Evolutionary conservation across 257 asterid genomes (phyloP).

Genomic region (Capsicum rhomboideum): DNA sequence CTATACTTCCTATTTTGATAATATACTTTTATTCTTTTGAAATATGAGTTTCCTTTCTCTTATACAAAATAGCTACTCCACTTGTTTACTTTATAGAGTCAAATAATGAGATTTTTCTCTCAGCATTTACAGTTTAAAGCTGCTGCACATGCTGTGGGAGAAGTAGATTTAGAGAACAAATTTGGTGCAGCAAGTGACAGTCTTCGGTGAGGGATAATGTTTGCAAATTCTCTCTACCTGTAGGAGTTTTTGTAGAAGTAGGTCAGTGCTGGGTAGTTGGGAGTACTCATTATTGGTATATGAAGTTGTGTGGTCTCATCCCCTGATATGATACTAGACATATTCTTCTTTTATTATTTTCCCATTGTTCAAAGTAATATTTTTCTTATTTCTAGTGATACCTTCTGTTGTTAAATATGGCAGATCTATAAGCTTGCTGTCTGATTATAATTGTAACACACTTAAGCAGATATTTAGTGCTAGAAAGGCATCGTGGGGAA

Average conservation of each 20-base stretch:
- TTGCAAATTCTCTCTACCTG: slow-evolving; percentile 87
- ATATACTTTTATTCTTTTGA: neutral
- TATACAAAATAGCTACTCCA: neutral
- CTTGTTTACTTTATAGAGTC: neutral
- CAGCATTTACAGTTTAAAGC: slow-evolving; percentile 59
- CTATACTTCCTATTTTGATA: neutral
- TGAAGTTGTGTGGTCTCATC: neutral
- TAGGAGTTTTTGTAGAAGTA: slow-evolving; percentile 11
- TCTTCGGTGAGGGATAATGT: slow-evolving; percentile 93
- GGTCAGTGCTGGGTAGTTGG: neutral
- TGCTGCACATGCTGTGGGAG: slow-evolving; percentile 95
- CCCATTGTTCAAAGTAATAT: neutral
- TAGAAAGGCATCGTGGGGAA: neutral
- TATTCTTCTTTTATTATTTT: neutral
- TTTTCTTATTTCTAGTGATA: neutral
- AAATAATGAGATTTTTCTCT: neutral
- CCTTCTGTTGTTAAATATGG: neutral
- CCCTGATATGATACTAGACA: neutral
- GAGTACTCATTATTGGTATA: neutral
- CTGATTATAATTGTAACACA: neutral
- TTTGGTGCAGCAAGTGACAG: slow-evolving; percentile 76
- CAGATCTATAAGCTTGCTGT: neutral
- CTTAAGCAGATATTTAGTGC: neutral
- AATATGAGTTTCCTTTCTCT: neutral
- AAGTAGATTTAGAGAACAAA: slow-evolving; percentile 66